Percentiles rank a stretch among this genome's conserved stretches.
Evolutionary conservation across 2,329 filamentous ascomycete genomes (phyloP).

Genomic region (Huntiella decipiens): DNA sequence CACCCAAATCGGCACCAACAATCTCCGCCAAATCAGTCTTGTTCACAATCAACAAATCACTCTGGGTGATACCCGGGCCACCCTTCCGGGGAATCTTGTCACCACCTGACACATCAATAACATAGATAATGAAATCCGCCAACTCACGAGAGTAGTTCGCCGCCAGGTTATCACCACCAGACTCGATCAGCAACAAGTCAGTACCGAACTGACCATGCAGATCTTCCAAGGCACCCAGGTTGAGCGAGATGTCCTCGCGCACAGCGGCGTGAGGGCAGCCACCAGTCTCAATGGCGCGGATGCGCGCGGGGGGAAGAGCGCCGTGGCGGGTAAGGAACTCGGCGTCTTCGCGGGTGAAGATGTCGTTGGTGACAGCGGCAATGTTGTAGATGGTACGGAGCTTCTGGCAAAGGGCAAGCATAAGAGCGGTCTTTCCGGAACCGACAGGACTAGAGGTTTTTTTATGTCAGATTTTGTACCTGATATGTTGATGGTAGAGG

Average conservation of each 20-base stretch:
- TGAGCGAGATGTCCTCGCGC: constrained; percentile 87
- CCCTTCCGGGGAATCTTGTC: constrained; percentile 96
- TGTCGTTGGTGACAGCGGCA: constrained; percentile 95
- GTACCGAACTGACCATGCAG: constrained; percentile 62
- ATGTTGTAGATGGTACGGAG: constrained; percentile 69
- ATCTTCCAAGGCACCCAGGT: constrained; percentile 80
- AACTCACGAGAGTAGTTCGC: constrained; percentile 92
- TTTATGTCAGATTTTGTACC: constrained; percentile 9
- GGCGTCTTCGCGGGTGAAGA: constrained; percentile 95
- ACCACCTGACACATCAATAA: constrained; percentile 89
- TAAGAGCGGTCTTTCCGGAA: constrained; percentile 90
- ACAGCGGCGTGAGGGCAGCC: constrained; percentile 95
- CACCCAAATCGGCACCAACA: constrained; percentile 70
- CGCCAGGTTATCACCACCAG: constrained; percentile 86
- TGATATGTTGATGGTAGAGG: neutral
- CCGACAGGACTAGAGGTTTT: constrained; percentile 60
- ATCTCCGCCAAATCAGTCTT: constrained; percentile 89
- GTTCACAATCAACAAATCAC: constrained; percentile 82
- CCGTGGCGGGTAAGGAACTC: constrained; percentile 83
- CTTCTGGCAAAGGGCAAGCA: constrained; percentile 78
- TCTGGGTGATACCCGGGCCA: constrained; percentile 91
- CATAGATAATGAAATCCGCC: constrained; percentile 95
- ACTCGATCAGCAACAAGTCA: constrained; percentile 84
- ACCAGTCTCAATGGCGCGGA: constrained; percentile 91
- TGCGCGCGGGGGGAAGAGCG: constrained; percentile 65